Percentiles rank a stretch among this genome's conserved stretches.
Conservation (phyloP, 805 yeast species). For the Yamadazyma scolyti region DNA sequence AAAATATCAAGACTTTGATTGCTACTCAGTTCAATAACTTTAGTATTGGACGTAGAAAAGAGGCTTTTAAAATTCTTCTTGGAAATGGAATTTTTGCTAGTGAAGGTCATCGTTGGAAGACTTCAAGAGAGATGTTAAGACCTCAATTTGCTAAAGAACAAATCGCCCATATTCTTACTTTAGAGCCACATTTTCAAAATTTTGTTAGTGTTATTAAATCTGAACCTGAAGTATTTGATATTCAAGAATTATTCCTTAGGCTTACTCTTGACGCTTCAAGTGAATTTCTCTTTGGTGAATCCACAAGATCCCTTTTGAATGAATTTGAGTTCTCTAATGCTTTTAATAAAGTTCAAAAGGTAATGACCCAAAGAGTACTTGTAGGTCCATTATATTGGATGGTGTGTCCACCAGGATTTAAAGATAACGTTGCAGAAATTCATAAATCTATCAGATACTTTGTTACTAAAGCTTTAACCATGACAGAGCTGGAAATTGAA, state of each 20-base stretch:
- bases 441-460: conserved; percentile 26
- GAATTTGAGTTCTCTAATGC: conserved; percentile 25
- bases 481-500: conserved; percentile 23
- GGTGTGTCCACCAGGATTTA: conserved; percentile 26
- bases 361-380: conserved; percentile 18
- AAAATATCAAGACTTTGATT: conserved; percentile 31
- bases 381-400: conserved; percentile 23
- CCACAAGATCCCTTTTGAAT: conserved; percentile 19
- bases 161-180: conserved; percentile 26
- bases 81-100: conserved; percentile 39
- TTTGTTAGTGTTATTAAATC: conserved; percentile 19
- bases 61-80: conserved; percentile 24
- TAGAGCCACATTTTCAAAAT: conserved; percentile 30
- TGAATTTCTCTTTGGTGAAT: conserved; percentile 39
- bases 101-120: conserved; percentile 37
- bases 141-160: conserved; percentile 39
- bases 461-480: conserved; percentile 27
- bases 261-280: conserved; percentile 39
- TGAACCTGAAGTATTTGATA: conserved; percentile 21
- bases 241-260: conserved; percentile 32
- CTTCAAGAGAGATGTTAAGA: conserved; percentile 33
- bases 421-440: conserved; percentile 23
- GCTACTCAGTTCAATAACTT: conserved; percentile 38
- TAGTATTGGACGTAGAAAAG: conserved; percentile 25
- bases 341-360: conserved; percentile 31